Evolutionary conservation across 1,139 yeast genomes (phyloP).

Genomic region (Pichia sp.): DNA sequence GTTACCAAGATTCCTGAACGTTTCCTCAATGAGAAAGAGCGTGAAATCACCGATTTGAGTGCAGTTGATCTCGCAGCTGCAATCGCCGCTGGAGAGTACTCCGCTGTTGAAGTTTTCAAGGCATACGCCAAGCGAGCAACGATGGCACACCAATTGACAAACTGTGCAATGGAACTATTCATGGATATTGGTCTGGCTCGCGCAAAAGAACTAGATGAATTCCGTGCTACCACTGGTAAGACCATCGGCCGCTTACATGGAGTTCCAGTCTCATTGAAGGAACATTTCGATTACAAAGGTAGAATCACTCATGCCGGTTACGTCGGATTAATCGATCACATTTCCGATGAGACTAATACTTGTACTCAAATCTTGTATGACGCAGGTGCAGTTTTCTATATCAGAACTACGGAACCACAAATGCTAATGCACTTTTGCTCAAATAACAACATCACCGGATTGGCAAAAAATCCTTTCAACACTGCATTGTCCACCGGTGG

Average conservation of each 20-base stretch:
- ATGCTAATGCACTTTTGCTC: slow-evolving; percentile 43
- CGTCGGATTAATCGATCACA: slow-evolving; percentile 36
- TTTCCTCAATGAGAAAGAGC: slow-evolving; percentile 27
- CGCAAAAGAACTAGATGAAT: slow-evolving; percentile 30
- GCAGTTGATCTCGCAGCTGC: slow-evolving; percentile 33
- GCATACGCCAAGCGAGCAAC: slow-evolving; percentile 50
- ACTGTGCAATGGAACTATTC: slow-evolving; percentile 49
- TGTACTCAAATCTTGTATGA: slow-evolving; percentile 43
- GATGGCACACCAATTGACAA: slow-evolving; percentile 41
- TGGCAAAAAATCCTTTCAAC: slow-evolving; percentile 43
- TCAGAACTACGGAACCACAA: slow-evolving; percentile 37
- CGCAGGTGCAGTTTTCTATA: slow-evolving; percentile 46
- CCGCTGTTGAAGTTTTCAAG: slow-evolving; percentile 42
- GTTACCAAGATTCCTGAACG: slow-evolving; percentile 31
- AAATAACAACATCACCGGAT: slow-evolving; percentile 37
- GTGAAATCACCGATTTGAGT: slow-evolving; percentile 30
- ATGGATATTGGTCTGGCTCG: slow-evolving; percentile 35
- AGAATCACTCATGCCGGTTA: slow-evolving; percentile 49
- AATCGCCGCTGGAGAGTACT: slow-evolving; percentile 29
- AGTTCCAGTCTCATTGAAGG: slow-evolving; percentile 49
- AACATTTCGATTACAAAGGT: slow-evolving; percentile 51
- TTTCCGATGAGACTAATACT: slow-evolving; percentile 34
- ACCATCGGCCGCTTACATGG: slow-evolving; percentile 45
- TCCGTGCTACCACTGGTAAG: slow-evolving; percentile 31
- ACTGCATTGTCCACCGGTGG: slow-evolving; percentile 51